phyloP scores from a whole-genome alignment of 768 basidiomycete species.

The Antrodiella citrinella region DNA sequence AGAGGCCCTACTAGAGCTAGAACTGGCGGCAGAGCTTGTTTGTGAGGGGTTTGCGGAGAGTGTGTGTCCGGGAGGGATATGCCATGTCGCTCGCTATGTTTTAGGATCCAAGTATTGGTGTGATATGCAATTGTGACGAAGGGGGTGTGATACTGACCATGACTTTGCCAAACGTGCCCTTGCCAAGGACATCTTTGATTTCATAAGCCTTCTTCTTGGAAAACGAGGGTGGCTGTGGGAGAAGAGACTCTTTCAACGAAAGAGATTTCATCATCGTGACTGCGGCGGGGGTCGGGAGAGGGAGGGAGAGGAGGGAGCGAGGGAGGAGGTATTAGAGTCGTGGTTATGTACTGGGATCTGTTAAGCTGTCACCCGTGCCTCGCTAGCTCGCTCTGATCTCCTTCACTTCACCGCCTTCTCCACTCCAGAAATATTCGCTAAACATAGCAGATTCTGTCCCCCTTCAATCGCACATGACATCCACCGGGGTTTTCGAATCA shows the following conservation, averaged over 20 bases:
- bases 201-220: constrained; percentile 80
- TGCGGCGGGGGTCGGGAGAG: background rate
- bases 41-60: constrained; percentile 2
- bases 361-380: too few relatives aligned
- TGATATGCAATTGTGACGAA: background rate
- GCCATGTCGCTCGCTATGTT: constrained; percentile 63
- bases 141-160: constrained; percentile 39
- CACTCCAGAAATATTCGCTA: too few relatives aligned
- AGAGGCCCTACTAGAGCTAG: constrained; percentile 13
- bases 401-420: too few relatives aligned
- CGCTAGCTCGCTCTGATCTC: too few relatives aligned
- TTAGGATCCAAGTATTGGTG: background rate
- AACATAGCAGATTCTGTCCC: too few relatives aligned
- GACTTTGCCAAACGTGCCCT: constrained; percentile 88
- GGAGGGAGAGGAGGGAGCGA: background rate
- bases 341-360: background rate
- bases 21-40: background rate
- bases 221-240: constrained; percentile 82
- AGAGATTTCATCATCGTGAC: constrained; percentile 7
- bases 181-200: constrained; percentile 64
- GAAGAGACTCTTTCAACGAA: constrained; percentile 43
- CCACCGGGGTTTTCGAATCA: background rate
- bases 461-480: too few relatives aligned
- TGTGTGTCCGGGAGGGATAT: constrained; percentile 57
- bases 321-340: background rate